Evolutionary conservation across 306 rosid genomes (phyloP).

Genomic region (Prunus campanulata): DNA sequence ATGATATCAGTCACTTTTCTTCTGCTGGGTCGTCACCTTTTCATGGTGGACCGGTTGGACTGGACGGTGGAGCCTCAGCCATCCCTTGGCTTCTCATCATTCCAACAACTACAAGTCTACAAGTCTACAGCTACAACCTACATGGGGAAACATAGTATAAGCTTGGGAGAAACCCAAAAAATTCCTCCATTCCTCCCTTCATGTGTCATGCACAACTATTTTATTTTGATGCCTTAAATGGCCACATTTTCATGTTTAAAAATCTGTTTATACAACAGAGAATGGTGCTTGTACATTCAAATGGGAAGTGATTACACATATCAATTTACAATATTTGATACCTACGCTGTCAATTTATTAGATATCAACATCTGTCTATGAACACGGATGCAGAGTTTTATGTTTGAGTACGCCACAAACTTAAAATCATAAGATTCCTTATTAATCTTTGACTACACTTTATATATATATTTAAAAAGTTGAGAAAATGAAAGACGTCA

Average conservation of each 20-base stretch:
- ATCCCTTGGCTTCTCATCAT: slow-evolving; percentile 21
- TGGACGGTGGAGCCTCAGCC: slow-evolving; percentile 21
- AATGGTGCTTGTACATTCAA: background rate
- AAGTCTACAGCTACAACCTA: background rate
- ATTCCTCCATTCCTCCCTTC: background rate
- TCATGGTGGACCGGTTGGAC: slow-evolving; percentile 30
- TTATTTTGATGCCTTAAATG: background rate
- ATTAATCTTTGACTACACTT: too few species aligned
- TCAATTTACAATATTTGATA: background rate
- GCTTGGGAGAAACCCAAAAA: background rate
- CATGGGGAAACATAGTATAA: background rate
- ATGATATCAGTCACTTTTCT: slow-evolving; percentile 20
- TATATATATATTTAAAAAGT: too few species aligned
- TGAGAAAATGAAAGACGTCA: too few species aligned
- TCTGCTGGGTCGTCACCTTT: slow-evolving; percentile 28
- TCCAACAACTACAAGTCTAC: background rate
- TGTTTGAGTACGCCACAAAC: too few species aligned
- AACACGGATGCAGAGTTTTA: too few species aligned
- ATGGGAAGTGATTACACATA: background rate
- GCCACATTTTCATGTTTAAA: background rate
- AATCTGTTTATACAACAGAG: too few species aligned
- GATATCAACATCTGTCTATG: too few species aligned
- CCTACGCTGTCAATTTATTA: too few species aligned
- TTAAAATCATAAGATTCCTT: too few species aligned
- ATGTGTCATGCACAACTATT: background rate